Percentiles rank a stretch among this genome's conserved stretches.
phyloP scores from a whole-genome alignment of 371 early-diverging fungal species.

The Coemansia sp. region DNA sequence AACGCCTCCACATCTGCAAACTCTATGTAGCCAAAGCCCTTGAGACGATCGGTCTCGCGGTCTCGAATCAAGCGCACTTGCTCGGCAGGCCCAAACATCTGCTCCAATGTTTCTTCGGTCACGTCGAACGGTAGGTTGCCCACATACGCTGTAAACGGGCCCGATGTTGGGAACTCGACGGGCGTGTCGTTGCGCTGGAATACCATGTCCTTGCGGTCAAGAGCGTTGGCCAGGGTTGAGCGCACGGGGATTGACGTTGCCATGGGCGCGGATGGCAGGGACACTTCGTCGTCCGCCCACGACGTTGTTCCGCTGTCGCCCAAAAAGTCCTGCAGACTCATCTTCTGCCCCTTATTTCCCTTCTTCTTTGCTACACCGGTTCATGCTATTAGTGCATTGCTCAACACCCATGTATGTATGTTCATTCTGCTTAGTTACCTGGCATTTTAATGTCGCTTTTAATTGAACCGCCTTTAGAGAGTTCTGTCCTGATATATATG shows the following conservation, averaged over 20 bases:
- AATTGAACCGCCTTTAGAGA: not conserved
- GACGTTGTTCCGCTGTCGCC: conserved; percentile 53
- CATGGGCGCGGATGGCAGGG: conserved; percentile 78
- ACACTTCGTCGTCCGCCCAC: conserved; percentile 92
- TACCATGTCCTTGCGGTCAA: conserved; percentile 19
- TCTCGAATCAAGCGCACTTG: conserved; percentile 72
- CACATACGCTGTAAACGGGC: conserved; percentile 86
- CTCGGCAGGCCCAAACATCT: conserved; percentile 64
- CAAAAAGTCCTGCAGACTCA: conserved; percentile 48
- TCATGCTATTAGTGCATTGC: not conserved
- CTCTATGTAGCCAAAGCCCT: conserved; percentile 94
- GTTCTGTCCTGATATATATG: not conserved
- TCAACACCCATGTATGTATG: not conserved
- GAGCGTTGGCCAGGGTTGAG: conserved; percentile 23
- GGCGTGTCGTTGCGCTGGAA: conserved; percentile 50
- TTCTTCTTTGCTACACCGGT: conserved; percentile 39
- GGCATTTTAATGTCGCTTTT: not conserved
- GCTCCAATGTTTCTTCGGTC: conserved; percentile 69
- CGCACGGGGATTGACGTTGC: conserved; percentile 10
- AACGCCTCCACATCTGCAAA: conserved; percentile 82
- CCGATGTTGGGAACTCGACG: conserved; percentile 73
- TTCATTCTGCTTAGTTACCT: not conserved
- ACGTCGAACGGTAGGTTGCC: conserved; percentile 86
- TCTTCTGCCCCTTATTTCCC: conserved; percentile 46
- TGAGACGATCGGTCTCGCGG: conserved; percentile 68